Evolutionary conservation across 495 filamentous ascomycete genomes (phyloP), one percentile per base, ranked within the genome.

Genomic region (Penicillium salamii): DNA sequence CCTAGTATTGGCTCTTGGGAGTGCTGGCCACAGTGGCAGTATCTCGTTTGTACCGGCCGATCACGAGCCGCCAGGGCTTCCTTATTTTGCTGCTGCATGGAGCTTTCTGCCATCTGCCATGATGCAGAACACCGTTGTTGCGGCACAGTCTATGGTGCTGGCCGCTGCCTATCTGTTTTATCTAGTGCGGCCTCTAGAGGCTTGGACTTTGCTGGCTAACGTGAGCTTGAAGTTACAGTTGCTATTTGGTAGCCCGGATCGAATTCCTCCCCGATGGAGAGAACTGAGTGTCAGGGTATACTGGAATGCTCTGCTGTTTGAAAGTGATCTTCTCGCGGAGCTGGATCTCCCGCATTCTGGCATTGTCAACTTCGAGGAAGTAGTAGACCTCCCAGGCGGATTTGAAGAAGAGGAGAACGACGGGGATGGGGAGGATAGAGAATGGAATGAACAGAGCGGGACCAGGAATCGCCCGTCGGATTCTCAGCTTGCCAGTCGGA

Each of bases 151-250:
- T 63, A 87, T 88, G 58, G 77, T 92, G 46, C 72, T 91, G 18
- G 84, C 87, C 1, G 81, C 88, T 1, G 88, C 88, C 12, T 91
- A 92, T 54, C 68, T 92, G 7, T 89, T 91, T 66, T 91, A 91
- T 53, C 71, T 91, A 7, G 88, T 91, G 17, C 78, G 88, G 13
- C 88, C 88, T 2, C 64, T 92, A 7, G 88, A 91, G 60, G 88
- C 88, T 1, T 92, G 88, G 88, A 89, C 87, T 34, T 58, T 91
- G 50, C 72, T 92, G 3, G 86, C 83, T 62, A 88, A 80, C 51
- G 87, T 86, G 8, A 90, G 85, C 70, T 86, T 86, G 60, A 92
- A 91, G 56, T 69, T 91, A 20, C 88, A 92, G 66, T 69, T 91
- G 14, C 72, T 92, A 21, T 75, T 91, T 32, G 86, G 83, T 63